Evolutionary conservation across 1,284 basidiomycete species (phyloP), one percentile per base, ranked within the genome.

Genomic region (Afroboletus lepidellus): DNA sequence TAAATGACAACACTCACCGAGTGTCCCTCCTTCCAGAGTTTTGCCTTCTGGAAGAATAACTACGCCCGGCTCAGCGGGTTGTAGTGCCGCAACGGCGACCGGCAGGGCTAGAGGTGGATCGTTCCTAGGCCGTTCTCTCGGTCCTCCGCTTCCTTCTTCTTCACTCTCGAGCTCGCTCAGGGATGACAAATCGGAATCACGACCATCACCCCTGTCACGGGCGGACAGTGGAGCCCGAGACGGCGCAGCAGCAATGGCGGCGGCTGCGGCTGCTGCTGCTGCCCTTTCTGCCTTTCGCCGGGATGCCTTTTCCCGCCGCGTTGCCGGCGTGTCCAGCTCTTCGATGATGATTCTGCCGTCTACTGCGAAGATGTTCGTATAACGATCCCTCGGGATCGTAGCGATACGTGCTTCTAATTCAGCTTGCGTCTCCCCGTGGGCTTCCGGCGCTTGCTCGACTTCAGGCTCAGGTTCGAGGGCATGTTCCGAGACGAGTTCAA

Each of bases 261-360:
- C 46, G 4, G 53, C 56, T 8, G 60, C 65, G 0, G 63, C 55
- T 2, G 52, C 58, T 2, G 62, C 67, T 23, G 71, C 60, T 29
- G 16, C 43, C 49, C 63, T 75, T 59, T 78, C 76, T 12, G 72
- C 77, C 63, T 75, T 79, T 53, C 71, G 72, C 27, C 74, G 74
- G 50, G 71, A 63, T 24, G 74, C 73, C 64, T 84, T 86, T 63
- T 79, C 75, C 48, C 77, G 75, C 5, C 86, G 79, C 32, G 76
- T 84, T 6, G 77, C 77, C 32, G 86, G 86, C 1, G 85, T 84
- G 59, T 88, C 87, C 20, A 88, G 71, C 49, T 82, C 79, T 61
- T 89, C 85, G 51, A 88, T 78, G 52, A 85, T 77, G 46, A 84
- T 74, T 50, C 69, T 73, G 20, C 77, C 78, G 48, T 69, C 70